These are phyloP conservation scores for Meyerozyma elateridarum DNA, from an alignment of 1,139 yeast genomes.

Conservation along the genomic window DNA sequence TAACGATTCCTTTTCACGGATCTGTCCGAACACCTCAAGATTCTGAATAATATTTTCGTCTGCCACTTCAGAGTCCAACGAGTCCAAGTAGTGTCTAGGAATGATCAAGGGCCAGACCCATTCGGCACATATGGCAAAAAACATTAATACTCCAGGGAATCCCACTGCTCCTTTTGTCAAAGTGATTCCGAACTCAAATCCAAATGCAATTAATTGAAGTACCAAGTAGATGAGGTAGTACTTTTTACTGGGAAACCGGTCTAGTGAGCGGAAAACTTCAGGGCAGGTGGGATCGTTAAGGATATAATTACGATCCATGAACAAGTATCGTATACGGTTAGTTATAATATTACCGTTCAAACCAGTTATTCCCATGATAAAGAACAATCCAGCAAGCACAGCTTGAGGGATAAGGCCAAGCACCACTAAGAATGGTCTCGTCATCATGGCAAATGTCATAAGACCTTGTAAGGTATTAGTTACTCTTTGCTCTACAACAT, in stretches of 20 bases:
- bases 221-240: constrained; percentile 52
- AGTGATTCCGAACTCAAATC: constrained; percentile 80
- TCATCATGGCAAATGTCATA: constrained; percentile 81
- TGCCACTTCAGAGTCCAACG: constrained; percentile 73
- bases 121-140: constrained; percentile 56
- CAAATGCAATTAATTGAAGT: constrained; percentile 63
- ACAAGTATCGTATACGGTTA: constrained; percentile 56
- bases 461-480: constrained; percentile 84
- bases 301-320: constrained; percentile 52
- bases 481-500: constrained; percentile 85
- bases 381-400: constrained; percentile 84
- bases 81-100: constrained; percentile 52
- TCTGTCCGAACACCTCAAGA: constrained; percentile 16
- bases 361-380: constrained; percentile 88
- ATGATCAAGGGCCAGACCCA: constrained; percentile 68
- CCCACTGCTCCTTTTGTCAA: constrained; percentile 91
- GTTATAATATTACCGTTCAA: constrained; percentile 64
- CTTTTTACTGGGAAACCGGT: constrained; percentile 34
- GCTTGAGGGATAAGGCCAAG: constrained; percentile 91
- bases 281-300: constrained; percentile 34
- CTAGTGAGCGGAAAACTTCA: constrained; percentile 29
- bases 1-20: neutral
- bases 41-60: constrained; percentile 49
- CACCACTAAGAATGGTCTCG: constrained; percentile 77
- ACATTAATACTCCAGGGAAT: constrained; percentile 74